Percentiles rank a stretch among this genome's conserved stretches.
Evolutionary conservation across 23 red algal genomes (phyloP).

Genomic region (Gracilaria gracilis): DNA sequence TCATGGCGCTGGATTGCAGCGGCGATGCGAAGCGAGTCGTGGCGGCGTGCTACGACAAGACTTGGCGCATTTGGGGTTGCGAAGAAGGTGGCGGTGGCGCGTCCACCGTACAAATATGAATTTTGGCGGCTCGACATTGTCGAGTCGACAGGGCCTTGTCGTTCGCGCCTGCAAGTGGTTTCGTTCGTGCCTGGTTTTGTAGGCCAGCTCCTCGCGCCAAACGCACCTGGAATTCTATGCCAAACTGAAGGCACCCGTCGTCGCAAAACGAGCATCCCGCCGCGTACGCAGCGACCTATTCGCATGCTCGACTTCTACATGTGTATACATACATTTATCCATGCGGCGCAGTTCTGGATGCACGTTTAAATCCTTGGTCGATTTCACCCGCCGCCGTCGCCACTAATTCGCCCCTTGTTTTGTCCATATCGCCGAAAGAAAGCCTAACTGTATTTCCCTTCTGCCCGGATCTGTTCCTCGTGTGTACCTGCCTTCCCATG

Average conservation of each 20-base stretch:
- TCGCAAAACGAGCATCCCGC: not conserved
- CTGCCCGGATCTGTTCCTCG: not conserved
- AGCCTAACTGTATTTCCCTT: not conserved
- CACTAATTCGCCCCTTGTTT: not conserved
- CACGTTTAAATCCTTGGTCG: slow-evolving; percentile 10
- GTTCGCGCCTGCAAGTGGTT: not conserved
- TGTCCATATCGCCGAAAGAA: not conserved
- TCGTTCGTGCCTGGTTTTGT: not conserved
- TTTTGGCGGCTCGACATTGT: not conserved
- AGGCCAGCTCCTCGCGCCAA: not conserved
- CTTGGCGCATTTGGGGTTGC: slow-evolving; percentile 76
- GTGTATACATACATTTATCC: not conserved
- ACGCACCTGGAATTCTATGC: not conserved
- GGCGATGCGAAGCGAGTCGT: slow-evolving; percentile 41
- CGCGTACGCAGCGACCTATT: not conserved
- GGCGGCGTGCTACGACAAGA: slow-evolving; percentile 81
- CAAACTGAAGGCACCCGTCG: not conserved
- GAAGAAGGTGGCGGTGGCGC: not conserved
- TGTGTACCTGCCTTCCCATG: not conserved
- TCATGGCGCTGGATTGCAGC: slow-evolving; percentile 64
- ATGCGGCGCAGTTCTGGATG: not conserved
- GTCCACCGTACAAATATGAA: not conserved
- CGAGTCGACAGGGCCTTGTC: not conserved
- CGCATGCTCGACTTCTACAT: not conserved
- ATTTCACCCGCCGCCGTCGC: slow-evolving; percentile 28